Conservation (phyloP, 2,329 filamentous ascomycete genomes). For the Trichocomaceae sp. region DNA sequence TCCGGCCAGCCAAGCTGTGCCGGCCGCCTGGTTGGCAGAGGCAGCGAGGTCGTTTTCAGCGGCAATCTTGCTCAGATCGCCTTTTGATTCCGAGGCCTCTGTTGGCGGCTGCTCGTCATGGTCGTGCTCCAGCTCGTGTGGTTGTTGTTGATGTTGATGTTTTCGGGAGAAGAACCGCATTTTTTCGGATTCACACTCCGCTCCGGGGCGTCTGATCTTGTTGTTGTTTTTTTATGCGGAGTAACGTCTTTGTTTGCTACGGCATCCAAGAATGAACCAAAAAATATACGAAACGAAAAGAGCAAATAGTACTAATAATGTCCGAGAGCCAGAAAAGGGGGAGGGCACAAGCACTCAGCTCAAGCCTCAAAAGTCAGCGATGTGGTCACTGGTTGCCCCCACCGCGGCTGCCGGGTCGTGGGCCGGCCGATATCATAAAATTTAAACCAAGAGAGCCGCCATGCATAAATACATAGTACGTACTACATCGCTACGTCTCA, state of each 20-base stretch:
- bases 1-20: conserved; percentile 45
- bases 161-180: conserved; percentile 11
- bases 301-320: background rate
- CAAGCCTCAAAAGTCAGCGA: background rate
- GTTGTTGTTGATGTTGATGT: background rate
- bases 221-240: background rate
- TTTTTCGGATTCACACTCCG: background rate
- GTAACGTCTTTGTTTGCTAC: background rate
- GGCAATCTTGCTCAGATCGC: conserved; percentile 23
- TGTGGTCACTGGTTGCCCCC: background rate
- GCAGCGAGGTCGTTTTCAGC: conserved; percentile 31
- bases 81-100: conserved; percentile 2
- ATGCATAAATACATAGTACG: background rate
- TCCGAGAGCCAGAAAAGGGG: background rate
- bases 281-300: background rate
- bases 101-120: conserved; percentile 15
- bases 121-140: background rate
- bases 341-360: background rate
- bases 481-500: background rate
- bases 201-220: background rate
- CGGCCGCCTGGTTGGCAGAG: conserved; percentile 30
- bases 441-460: too few relatives aligned
- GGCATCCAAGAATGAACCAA: background rate
- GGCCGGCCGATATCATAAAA: background rate
- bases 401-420: background rate